Percentiles rank a stretch among this genome's conserved stretches.
These are phyloP conservation scores for Pythium periplocum DNA, from an alignment of 352 stramenopile species.

Conservation along the genomic window DNA sequence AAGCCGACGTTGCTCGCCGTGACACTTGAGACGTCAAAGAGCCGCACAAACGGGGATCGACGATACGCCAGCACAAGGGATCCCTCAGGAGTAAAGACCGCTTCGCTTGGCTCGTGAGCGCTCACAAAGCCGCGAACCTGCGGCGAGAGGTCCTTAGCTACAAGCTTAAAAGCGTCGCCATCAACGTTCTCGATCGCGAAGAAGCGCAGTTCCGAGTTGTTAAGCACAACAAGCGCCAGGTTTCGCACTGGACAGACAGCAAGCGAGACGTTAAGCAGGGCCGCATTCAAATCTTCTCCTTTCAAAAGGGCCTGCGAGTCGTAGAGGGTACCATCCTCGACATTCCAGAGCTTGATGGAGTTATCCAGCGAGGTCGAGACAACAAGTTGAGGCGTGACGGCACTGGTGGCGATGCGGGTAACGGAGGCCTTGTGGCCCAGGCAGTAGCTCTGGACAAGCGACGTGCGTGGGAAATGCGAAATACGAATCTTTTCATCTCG, in stretches of 20 bases:
- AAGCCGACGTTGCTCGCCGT: conserved; percentile 18
- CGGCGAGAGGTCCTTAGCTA: conserved; percentile 22
- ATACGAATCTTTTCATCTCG: conserved; percentile 85
- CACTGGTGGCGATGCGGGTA: conserved; percentile 46
- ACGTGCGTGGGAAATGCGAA: conserved; percentile 65
- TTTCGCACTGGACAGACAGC: conserved; percentile 51
- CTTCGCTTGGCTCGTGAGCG: conserved; percentile 39
- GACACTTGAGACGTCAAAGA: conserved; percentile 38
- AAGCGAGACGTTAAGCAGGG: conserved; percentile 43
- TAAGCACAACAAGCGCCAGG: conserved; percentile 49
- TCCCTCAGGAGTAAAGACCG: conserved; percentile 40
- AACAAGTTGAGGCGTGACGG: conserved; percentile 37
- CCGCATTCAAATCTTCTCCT: conserved; percentile 18
- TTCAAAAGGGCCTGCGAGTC: conserved; percentile 46
- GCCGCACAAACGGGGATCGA: conserved; percentile 49
- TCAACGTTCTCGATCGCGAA: conserved; percentile 37
- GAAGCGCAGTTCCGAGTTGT: conserved; percentile 40
- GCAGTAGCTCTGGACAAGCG: conserved; percentile 80
- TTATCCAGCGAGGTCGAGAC: conserved; percentile 80
- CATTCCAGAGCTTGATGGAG: conserved; percentile 75
- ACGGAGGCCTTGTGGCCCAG: conserved; percentile 70
- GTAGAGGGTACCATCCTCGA: conserved; percentile 40
- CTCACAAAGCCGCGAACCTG: conserved; percentile 13
- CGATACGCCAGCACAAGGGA: conserved; percentile 54
- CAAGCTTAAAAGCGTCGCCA: conserved; percentile 11